phyloP scores from a whole-genome alignment of 495 filamentous ascomycete genomes.

The Hypoxylon intermedium region DNA sequence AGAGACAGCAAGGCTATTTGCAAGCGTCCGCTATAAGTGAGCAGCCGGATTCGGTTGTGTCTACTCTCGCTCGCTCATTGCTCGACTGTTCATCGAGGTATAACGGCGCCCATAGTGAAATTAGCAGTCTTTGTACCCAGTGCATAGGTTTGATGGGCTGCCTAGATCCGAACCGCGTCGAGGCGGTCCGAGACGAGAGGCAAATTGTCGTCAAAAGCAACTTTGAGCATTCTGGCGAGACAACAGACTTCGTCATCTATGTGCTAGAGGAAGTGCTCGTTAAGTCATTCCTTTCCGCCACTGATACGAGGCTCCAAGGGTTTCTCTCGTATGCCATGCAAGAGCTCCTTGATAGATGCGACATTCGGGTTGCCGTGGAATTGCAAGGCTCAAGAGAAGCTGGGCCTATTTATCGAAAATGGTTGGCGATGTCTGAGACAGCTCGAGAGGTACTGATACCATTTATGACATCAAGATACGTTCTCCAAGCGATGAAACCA shows the following conservation, averaged over 20 bases:
- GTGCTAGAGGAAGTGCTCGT: constrained; percentile 86
- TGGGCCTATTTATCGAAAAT: constrained; percentile 69
- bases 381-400: constrained; percentile 46
- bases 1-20: constrained; percentile 76
- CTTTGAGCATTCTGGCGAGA: constrained; percentile 79
- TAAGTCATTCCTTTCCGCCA: constrained; percentile 86
- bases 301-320: constrained; percentile 83
- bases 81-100: constrained; percentile 85
- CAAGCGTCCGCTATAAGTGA: constrained; percentile 84
- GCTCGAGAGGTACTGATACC: constrained; percentile 82
- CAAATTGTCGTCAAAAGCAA: constrained; percentile 86
- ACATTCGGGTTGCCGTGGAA: constrained; percentile 66
- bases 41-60: constrained; percentile 79
- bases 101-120: constrained; percentile 67
- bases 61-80: constrained; percentile 73
- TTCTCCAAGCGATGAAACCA: constrained; percentile 65
- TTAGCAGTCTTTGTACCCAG: constrained; percentile 74
- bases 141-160: constrained; percentile 89
- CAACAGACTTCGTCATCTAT: constrained; percentile 83
- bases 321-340: constrained; percentile 95
- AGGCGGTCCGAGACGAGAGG: constrained; percentile 74
- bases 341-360: constrained; percentile 78
- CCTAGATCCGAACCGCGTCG: constrained; percentile 87
- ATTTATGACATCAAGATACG: constrained; percentile 83
- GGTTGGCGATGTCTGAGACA: constrained; percentile 74